phyloP scores from a whole-genome alignment of 1,284 basidiomycete species.

The Cryptococcus sp. region DNA sequence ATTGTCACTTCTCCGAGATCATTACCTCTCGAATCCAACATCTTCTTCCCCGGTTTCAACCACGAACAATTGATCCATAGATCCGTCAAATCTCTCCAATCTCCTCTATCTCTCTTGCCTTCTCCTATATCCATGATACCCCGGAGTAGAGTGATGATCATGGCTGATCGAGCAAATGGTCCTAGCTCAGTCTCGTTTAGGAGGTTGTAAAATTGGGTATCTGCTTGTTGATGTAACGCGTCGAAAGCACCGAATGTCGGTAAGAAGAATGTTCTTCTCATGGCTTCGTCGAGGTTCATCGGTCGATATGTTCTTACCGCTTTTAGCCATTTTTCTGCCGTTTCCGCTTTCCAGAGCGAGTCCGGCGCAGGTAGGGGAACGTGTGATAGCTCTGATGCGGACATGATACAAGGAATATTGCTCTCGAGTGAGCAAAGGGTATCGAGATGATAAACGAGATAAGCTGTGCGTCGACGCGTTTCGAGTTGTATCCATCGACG shows the following conservation, averaged over 20 bases:
- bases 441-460: conserved; percentile 49
- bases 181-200: conserved; percentile 42
- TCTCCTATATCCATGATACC: conserved; percentile 49
- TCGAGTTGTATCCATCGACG: conserved; percentile 49
- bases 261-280: conserved; percentile 43
- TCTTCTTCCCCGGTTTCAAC: conserved; percentile 28
- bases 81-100: conserved; percentile 47
- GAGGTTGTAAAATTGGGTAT: conserved; percentile 34
- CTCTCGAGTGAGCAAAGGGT: conserved; percentile 49
- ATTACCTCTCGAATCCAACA: conserved; percentile 26
- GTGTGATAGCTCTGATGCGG: conserved; percentile 38
- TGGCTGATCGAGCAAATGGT: conserved; percentile 46
- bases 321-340: conserved; percentile 42
- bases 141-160: conserved; percentile 46
- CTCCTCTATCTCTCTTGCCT: conserved; percentile 44
- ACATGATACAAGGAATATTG: conserved; percentile 41
- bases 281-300: conserved; percentile 42
- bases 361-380: conserved; percentile 49
- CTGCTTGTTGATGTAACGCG: conserved; percentile 26
- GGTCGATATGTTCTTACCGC: conserved; percentile 34
- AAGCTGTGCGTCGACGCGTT: conserved; percentile 45
- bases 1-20: conserved; percentile 30
- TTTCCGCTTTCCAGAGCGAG: conserved; percentile 47
- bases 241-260: conserved; percentile 39
- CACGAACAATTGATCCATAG: conserved; percentile 38